Evolutionary conservation across 768 basidiomycete species (phyloP).

Genomic region (Tremella mesenterica): DNA sequence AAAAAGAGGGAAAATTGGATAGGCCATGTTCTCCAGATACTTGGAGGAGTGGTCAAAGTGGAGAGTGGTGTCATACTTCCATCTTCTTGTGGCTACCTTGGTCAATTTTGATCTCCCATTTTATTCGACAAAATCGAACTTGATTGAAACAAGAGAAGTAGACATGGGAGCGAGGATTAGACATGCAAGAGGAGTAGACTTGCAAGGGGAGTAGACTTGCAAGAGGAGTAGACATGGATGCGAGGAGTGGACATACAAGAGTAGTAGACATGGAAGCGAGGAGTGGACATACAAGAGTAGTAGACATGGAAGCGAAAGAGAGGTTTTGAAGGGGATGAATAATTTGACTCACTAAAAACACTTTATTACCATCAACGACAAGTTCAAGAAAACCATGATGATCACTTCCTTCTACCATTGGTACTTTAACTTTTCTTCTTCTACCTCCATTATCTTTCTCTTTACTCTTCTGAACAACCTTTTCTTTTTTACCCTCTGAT

Average conservation of each 20-base stretch:
- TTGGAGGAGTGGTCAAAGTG: slow-evolving; percentile 18
- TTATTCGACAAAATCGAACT: too few species aligned
- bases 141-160: too few species aligned
- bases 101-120: slow-evolving; percentile 3
- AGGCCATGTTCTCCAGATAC: slow-evolving; percentile 27
- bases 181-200: not conserved
- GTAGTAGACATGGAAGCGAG: not conserved
- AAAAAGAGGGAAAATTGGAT: slow-evolving; percentile 13
- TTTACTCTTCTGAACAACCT: not conserved
- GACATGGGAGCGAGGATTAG: not conserved
- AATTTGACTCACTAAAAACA: slow-evolving; percentile 39
- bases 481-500: slow-evolving; percentile 2
- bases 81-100: slow-evolving; percentile 26
- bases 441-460: not conserved
- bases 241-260: not conserved
- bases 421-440: slow-evolving; percentile 41
- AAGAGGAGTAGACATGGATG: not conserved
- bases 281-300: not conserved
- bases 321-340: not conserved
- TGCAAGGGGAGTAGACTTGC: not conserved
- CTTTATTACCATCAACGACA: slow-evolving; percentile 37
- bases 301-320: not conserved
- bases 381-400: slow-evolving; percentile 31
- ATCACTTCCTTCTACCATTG: slow-evolving; percentile 36
- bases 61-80: slow-evolving; percentile 24